phyloP scores from a whole-genome alignment of 176 grass and related monocot genomes.

The Thinopyrum elongatum region DNA sequence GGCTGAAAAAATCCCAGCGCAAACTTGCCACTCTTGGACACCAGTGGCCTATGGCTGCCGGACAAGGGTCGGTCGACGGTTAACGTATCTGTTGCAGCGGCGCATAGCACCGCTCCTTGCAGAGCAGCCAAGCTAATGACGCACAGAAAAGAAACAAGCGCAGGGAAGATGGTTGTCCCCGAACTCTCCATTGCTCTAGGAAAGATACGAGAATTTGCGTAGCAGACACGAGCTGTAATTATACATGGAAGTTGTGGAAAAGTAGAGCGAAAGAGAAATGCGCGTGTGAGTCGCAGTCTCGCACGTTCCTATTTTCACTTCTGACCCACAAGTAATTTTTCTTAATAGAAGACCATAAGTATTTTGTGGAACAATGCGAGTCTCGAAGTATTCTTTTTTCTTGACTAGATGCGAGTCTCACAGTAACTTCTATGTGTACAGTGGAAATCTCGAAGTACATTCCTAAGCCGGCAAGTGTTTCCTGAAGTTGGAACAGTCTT shows the following conservation, averaged over 20 bases:
- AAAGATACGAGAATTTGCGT: not conserved
- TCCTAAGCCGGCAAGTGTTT: too few species aligned
- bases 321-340: not conserved
- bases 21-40: slow-evolving; percentile 3
- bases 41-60: not conserved
- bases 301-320: not conserved
- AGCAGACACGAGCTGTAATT: not conserved
- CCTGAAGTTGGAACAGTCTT: too few species aligned
- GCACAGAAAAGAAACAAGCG: not conserved
- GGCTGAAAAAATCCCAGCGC: slow-evolving; percentile 17
- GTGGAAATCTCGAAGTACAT: not conserved
- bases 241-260: not conserved
- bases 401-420: not conserved
- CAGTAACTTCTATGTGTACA: not conserved
- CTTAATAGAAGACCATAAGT: too few species aligned
- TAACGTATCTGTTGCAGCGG: not conserved
- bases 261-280: not conserved
- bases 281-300: too few species aligned
- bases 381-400: not conserved
- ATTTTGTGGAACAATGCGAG: not conserved
- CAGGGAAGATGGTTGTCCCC: not conserved
- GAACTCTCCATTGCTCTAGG: not conserved
- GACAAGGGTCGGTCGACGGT: not conserved
- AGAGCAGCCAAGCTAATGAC: not conserved
- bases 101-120: not conserved